A percentile compares a stretch with the other conserved stretches of the same genome.
Conservation (phyloP, 2,329 filamentous ascomycete species). For the Metarhizium rileyi region DNA sequence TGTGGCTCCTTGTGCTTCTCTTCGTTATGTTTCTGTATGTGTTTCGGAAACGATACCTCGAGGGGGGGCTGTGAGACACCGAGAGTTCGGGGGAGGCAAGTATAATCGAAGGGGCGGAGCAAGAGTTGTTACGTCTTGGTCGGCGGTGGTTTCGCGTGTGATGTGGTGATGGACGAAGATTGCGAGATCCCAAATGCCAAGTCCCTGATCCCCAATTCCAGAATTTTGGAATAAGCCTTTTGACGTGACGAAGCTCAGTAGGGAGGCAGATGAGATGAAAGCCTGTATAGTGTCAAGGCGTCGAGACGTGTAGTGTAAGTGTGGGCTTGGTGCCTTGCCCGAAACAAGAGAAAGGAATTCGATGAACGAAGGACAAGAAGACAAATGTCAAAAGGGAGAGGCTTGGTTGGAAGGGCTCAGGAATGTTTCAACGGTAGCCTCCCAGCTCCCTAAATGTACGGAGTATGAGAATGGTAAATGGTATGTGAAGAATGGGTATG, state of each 20-base stretch:
- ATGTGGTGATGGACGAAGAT: neutral
- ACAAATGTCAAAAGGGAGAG: constrained; percentile 6
- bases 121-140: neutral
- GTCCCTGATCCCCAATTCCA: too few relatives aligned
- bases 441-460: neutral
- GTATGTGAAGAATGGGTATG: constrained; percentile 1
- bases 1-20: constrained; percentile 1
- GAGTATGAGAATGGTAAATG: constrained; percentile 5
- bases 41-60: constrained; percentile 3
- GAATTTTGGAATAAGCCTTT: neutral
- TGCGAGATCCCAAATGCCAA: neutral
- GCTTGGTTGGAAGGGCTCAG: constrained; percentile 6
- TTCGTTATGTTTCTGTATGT: neutral
- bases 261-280: neutral
- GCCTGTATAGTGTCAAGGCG: neutral
- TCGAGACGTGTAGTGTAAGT: constrained; percentile 1
- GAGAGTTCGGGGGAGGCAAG: neutral
- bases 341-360: constrained; percentile 12
- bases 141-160: neutral
- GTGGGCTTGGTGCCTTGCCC: neutral
- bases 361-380: constrained; percentile 6
- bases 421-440: constrained; percentile 8
- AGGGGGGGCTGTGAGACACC: constrained; percentile 9
- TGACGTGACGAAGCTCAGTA: neutral
- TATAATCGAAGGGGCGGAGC: neutral